These are phyloP conservation scores for Colletotrichum sp. DNA, from an alignment of 2,329 filamentous ascomycete species.

Conservation along the genomic window DNA sequence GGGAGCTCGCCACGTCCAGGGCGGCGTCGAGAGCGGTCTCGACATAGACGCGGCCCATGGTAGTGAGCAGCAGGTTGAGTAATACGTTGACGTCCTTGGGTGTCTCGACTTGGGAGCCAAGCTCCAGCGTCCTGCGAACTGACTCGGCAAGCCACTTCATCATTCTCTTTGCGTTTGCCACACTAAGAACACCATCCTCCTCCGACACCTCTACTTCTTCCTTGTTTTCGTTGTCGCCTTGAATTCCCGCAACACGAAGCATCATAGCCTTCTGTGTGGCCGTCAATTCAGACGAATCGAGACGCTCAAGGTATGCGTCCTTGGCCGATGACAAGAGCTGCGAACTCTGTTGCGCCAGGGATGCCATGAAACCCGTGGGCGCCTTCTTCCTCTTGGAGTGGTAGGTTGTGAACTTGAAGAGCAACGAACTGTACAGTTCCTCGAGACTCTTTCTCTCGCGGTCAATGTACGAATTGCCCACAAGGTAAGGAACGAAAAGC, in stretches of 20 bases:
- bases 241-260: constrained; percentile 84
- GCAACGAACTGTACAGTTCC: constrained; percentile 85
- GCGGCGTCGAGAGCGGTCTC: constrained; percentile 73
- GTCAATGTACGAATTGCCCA: constrained; percentile 74
- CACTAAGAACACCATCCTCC: constrained; percentile 82
- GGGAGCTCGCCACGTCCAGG: constrained; percentile 73
- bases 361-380: constrained; percentile 90
- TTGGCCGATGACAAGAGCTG: constrained; percentile 87
- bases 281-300: constrained; percentile 89
- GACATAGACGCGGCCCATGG: constrained; percentile 84
- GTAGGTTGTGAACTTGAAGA: constrained; percentile 97
- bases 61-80: constrained; percentile 80
- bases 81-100: constrained; percentile 92
- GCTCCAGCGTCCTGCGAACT: constrained; percentile 86
- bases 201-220: constrained; percentile 91
- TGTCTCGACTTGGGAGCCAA: constrained; percentile 87
- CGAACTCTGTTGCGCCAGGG: constrained; percentile 86
- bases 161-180: constrained; percentile 96
- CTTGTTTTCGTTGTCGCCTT: constrained; percentile 75
- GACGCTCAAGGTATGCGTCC: constrained; percentile 86
- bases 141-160: constrained; percentile 96
- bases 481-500: constrained; percentile 73
- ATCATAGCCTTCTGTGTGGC: constrained; percentile 90
- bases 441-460: constrained; percentile 73
- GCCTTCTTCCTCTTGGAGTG: constrained; percentile 88